Evolutionary conservation across 2,329 filamentous ascomycete species (phyloP).

Genomic region (Botrytis fragariae): DNA sequence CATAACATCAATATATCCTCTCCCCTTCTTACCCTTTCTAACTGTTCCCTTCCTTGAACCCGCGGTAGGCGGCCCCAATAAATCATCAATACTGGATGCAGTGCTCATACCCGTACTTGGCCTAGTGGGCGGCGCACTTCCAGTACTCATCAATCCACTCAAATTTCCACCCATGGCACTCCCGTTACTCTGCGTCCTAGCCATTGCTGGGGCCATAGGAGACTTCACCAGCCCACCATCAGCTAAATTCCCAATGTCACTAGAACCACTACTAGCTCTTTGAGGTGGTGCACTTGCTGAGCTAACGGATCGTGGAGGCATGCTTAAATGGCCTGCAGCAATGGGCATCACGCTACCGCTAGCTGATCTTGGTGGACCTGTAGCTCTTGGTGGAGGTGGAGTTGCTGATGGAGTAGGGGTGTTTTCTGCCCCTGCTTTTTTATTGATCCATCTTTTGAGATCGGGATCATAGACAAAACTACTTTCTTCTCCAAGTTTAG

Average conservation of each 20-base stretch:
- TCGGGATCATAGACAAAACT: constrained; percentile 93
- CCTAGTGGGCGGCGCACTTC: constrained; percentile 47
- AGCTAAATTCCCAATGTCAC: background rate
- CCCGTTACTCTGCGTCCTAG: constrained; percentile 6
- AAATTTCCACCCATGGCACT: constrained; percentile 6
- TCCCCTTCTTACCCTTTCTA: constrained; percentile 74
- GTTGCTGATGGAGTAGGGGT: constrained; percentile 60
- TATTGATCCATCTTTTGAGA: constrained; percentile 98
- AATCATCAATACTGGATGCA: constrained; percentile 91
- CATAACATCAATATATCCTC: constrained; percentile 96
- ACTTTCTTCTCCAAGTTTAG: constrained; percentile 91
- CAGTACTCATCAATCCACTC: constrained; percentile 1
- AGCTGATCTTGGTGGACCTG: constrained; percentile 43
- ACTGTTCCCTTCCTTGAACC: constrained; percentile 59
- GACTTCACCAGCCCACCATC: constrained; percentile 8
- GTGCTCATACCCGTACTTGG: constrained; percentile 83
- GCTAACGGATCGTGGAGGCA: constrained; percentile 12
- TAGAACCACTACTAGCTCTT: constrained; percentile 12
- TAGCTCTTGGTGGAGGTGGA: constrained; percentile 71
- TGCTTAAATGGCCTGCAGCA: background rate
- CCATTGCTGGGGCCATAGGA: constrained; percentile 1
- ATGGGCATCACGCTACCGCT: constrained; percentile 24
- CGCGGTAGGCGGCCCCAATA: constrained; percentile 71
- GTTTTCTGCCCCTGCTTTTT: constrained; percentile 70
- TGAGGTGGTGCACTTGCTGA: constrained; percentile 19